Conservation (phyloP, 192 early-diverging fungal species). For the Oehlia diaphana region DNA sequence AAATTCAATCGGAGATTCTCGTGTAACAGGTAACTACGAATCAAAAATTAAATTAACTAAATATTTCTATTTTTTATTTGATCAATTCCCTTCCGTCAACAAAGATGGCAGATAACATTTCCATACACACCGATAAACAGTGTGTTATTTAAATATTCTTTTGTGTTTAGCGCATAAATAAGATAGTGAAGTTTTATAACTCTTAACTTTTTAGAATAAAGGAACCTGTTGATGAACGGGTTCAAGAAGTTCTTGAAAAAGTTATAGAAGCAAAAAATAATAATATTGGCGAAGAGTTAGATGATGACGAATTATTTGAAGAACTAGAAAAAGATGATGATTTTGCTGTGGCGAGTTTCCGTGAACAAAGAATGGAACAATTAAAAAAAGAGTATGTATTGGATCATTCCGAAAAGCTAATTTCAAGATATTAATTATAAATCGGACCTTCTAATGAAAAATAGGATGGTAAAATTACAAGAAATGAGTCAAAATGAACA, state of each 20-base stretch:
- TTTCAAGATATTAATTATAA: not conserved
- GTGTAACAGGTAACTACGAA: too few relatives aligned
- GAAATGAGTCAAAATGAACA: conserved; percentile 63
- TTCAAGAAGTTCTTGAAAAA: conserved; percentile 33
- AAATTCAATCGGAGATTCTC: too few relatives aligned
- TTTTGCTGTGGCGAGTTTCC: conserved; percentile 63
- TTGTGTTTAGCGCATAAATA: not conserved
- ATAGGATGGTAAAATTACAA: conserved; percentile 62
- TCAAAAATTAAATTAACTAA: too few relatives aligned
- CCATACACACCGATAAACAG: not conserved
- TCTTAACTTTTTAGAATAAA: not conserved
- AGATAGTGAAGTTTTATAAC: not conserved
- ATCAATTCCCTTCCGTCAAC: too few relatives aligned
- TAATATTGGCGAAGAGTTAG: conserved; percentile 54
- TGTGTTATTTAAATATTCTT: not conserved
- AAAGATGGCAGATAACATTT: too few relatives aligned
- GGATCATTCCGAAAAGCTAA: not conserved
- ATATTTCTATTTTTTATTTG: too few relatives aligned
- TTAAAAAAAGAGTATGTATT: conserved; percentile 77
- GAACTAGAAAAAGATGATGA: conserved; percentile 89
- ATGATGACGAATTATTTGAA: conserved; percentile 77
- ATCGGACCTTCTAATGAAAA: not conserved
- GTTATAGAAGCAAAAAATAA: conserved; percentile 33
- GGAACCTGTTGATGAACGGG: conserved; percentile 16
- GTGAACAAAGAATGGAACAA: conserved; percentile 84